Percentiles rank a stretch among this genome's conserved stretches.
Conservation (phyloP, 148 eudicot genomes). For the Camellia granthamiana region DNA sequence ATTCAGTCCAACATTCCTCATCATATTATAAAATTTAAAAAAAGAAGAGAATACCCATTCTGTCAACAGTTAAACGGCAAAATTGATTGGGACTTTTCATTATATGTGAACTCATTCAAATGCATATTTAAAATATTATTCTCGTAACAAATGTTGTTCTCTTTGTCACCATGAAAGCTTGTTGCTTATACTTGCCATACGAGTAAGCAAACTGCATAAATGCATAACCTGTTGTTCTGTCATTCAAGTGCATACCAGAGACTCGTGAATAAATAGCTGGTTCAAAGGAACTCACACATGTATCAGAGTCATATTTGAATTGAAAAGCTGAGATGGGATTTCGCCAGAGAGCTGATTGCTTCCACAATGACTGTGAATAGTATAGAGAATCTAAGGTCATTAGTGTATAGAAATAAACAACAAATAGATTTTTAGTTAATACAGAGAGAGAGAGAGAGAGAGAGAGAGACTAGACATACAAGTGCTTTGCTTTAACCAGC, state of each 20-base stretch:
- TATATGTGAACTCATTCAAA: too few relatives aligned
- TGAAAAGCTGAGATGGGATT: conserved; percentile 59
- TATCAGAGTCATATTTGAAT: conserved; percentile 55
- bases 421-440: neutral
- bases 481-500: conserved; percentile 59
- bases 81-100: neutral
- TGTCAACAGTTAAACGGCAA: neutral
- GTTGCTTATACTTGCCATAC: conserved; percentile 1
- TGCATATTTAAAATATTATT: too few relatives aligned
- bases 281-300: conserved; percentile 66
- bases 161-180: neutral
- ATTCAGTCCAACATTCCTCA: neutral
- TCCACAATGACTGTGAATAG: conserved; percentile 62
- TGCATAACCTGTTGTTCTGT: neutral
- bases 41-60: neutral
- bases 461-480: conserved; percentile 39
- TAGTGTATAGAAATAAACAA: neutral
- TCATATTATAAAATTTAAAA: neutral
- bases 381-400: neutral
- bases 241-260: neutral
- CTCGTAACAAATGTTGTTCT: neutral
- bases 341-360: conserved; percentile 71
- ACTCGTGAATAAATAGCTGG: neutral
- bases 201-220: conserved; percentile 20
- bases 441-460: too few relatives aligned